A percentile compares a stretch with the other conserved stretches of the same genome.
These are phyloP conservation scores for Neurospora terricola DNA, from an alignment of 495 filamentous ascomycete species.

Conservation along the genomic window DNA sequence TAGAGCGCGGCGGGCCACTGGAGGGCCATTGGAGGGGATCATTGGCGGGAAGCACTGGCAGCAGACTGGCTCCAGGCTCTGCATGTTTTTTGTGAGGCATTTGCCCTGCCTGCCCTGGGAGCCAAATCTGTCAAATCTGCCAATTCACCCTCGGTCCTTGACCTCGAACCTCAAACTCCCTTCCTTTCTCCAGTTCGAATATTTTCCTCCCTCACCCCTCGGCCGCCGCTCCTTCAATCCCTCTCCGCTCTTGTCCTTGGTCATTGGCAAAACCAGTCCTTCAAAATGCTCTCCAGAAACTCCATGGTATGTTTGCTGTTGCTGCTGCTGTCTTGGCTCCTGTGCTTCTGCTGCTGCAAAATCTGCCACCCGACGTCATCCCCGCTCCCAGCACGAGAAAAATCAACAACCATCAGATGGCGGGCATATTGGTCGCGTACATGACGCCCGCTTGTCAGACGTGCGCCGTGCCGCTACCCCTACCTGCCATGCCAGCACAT, in stretches of 20 bases:
- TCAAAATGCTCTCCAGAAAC: constrained; percentile 53
- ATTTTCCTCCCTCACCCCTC: constrained; percentile 1
- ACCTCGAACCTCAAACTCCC: constrained; percentile 1
- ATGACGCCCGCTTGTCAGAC: background rate
- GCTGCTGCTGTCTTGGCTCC: background rate
- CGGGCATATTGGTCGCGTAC: background rate
- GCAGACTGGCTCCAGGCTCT: background rate
- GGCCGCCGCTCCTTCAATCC: background rate
- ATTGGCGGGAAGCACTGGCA: background rate
- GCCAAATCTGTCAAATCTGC: background rate
- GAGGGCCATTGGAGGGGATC: background rate
- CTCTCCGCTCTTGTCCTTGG: constrained; percentile 4
- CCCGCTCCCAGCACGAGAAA: background rate
- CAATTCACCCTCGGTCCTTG: background rate
- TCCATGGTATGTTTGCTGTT: constrained; percentile 33
- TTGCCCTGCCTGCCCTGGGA: constrained; percentile 11
- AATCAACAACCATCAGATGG: background rate
- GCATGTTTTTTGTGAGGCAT: constrained; percentile 17
- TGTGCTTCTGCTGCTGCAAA: constrained; percentile 2
- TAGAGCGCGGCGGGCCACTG: background rate
- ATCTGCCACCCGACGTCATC: constrained; percentile 10
- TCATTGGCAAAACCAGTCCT: constrained; percentile 13
- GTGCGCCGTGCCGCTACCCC: background rate
- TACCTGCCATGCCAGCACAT: background rate
- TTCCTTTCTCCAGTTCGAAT: constrained; percentile 6